phyloP scores from a whole-genome alignment of 345 rosid species.

The Salix suchowensis region DNA sequence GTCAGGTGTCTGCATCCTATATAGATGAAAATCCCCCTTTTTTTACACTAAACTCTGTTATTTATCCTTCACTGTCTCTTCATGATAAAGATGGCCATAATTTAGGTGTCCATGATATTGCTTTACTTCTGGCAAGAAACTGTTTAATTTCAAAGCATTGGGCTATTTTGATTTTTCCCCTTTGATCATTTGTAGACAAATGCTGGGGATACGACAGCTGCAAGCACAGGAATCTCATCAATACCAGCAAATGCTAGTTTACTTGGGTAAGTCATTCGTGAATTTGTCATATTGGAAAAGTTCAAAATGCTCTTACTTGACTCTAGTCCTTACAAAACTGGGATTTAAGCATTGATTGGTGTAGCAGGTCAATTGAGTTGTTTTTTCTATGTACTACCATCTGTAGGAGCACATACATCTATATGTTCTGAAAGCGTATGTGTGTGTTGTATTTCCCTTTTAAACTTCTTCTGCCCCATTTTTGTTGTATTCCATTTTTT shows the following conservation, averaged over 20 bases:
- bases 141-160: not conserved
- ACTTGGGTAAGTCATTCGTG: constrained; percentile 62
- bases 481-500: too few species aligned
- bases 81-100: not conserved
- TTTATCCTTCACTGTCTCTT: not conserved
- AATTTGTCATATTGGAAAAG: not conserved
- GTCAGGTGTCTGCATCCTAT: not conserved
- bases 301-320: not conserved
- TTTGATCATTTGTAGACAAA: constrained; percentile 36
- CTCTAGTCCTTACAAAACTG: not conserved
- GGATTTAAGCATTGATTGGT: not conserved
- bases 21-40: too few species aligned
- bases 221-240: constrained; percentile 54
- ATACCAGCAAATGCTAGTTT: constrained; percentile 82
- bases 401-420: not conserved
- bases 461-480: not conserved
- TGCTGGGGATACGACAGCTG: constrained; percentile 50
- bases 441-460: not conserved
- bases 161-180: constrained; percentile 12
- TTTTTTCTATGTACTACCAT: not conserved
- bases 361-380: not conserved
- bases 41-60: not conserved
- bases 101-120: not conserved
- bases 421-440: not conserved
- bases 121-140: not conserved